Conservation (phyloP, 2,329 filamentous ascomycete species). For the Keithomyces neogunnii region DNA sequence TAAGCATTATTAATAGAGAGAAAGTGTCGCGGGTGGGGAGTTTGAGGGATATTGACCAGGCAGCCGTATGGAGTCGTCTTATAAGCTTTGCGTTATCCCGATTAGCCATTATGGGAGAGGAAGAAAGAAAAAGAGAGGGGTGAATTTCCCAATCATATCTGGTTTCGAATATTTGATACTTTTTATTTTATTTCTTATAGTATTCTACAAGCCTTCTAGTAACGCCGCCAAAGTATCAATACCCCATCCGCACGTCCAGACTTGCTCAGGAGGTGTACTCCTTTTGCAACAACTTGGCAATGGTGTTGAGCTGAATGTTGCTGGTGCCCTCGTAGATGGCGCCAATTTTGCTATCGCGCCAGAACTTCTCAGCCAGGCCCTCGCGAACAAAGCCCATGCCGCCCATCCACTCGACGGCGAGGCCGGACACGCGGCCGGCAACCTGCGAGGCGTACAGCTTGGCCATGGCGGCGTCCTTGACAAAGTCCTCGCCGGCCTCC, state of each 20-base stretch:
- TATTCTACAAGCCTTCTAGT: too few species aligned
- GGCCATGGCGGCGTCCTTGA: constrained; percentile 94
- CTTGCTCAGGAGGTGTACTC: constrained; percentile 39
- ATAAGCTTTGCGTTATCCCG: background rate
- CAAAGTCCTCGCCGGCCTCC: constrained; percentile 93
- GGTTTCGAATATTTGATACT: background rate
- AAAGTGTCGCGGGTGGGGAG: background rate
- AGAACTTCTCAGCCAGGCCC: constrained; percentile 96
- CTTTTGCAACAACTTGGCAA: constrained; percentile 55
- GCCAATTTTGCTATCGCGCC: constrained; percentile 95
- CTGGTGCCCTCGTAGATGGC: constrained; percentile 93
- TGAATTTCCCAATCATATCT: background rate
- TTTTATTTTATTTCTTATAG: background rate
- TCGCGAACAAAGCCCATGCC: constrained; percentile 98
- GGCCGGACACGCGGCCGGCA: constrained; percentile 73
- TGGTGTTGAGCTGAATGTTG: constrained; percentile 63
- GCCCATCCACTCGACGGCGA: constrained; percentile 97
- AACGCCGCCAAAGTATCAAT: too few species aligned
- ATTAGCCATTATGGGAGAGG: too few species aligned
- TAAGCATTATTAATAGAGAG: background rate
- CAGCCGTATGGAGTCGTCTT: too few species aligned
- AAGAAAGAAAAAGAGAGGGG: too few species aligned
- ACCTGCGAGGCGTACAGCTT: constrained; percentile 94
- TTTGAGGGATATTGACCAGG: background rate
- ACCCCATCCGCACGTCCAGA: background rate